A percentile compares a stretch with the other conserved stretches of the same genome.
These are phyloP conservation scores for Gamarada debralockiae DNA, from an alignment of 495 filamentous ascomycete species.

Conservation along the genomic window DNA sequence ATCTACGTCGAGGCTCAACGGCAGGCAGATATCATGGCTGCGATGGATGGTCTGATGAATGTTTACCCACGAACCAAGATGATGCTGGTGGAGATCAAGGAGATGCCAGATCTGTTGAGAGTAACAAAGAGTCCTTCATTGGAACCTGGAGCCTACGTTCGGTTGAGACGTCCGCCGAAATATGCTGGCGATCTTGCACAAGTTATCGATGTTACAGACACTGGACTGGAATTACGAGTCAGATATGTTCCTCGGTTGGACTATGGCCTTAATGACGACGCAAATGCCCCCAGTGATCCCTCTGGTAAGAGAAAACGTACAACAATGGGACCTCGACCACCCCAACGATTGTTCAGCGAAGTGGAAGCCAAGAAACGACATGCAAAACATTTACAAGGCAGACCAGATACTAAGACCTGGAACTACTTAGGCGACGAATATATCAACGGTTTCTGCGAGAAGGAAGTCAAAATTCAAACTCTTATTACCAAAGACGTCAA, in stretches of 20 bases:
- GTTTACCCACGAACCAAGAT: slow-evolving; percentile 81
- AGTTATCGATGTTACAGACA: slow-evolving; percentile 88
- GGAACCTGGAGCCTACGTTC: slow-evolving; percentile 85
- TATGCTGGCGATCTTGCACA: slow-evolving; percentile 90
- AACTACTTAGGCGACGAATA: slow-evolving; percentile 83
- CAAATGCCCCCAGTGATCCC: slow-evolving; percentile 46
- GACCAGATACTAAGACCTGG: slow-evolving; percentile 65
- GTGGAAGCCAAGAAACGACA: slow-evolving; percentile 88
- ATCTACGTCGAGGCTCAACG: slow-evolving; percentile 90
- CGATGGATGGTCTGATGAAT: slow-evolving; percentile 77
- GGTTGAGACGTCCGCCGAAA: slow-evolving; percentile 73
- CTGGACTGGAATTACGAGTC: slow-evolving; percentile 83
- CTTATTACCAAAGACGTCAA: slow-evolving; percentile 84
- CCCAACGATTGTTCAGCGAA: slow-evolving; percentile 90
- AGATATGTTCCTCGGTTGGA: slow-evolving; percentile 86
- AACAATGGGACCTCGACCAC: slow-evolving; percentile 61
- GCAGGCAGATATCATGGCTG: slow-evolving; percentile 78
- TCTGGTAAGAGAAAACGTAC: slow-evolving; percentile 74
- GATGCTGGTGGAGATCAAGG: slow-evolving; percentile 87
- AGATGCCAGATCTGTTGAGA: slow-evolving; percentile 94
- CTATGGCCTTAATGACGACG: slow-evolving; percentile 84
- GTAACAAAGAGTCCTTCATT: slow-evolving; percentile 84
- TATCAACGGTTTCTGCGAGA: slow-evolving; percentile 87
- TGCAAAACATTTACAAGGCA: slow-evolving; percentile 64
- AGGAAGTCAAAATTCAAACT: slow-evolving; percentile 86